These are phyloP conservation scores for Amauroascus niger DNA, from an alignment of 2,329 filamentous ascomycete genomes.

Conservation along the genomic window DNA sequence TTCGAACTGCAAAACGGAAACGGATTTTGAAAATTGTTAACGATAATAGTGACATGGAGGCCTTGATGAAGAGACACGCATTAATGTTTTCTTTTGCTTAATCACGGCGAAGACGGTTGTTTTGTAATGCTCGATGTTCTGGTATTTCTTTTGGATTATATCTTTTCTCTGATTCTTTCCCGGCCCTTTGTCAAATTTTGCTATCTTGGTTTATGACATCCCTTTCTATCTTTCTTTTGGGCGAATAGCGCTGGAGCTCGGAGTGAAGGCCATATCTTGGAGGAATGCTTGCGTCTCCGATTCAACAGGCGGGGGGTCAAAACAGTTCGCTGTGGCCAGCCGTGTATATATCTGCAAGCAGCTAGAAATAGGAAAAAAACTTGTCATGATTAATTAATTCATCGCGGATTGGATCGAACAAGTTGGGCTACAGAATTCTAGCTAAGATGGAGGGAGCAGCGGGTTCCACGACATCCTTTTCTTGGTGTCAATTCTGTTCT, in stretches of 20 bases:
- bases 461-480: too few species aligned
- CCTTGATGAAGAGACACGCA: slow-evolving; percentile 11
- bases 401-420: too few species aligned
- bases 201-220: not conserved
- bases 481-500: too few species aligned
- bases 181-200: not conserved
- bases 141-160: not conserved
- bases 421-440: too few species aligned
- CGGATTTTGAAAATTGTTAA: not conserved
- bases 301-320: not conserved
- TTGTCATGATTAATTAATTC: not conserved
- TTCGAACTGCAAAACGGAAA: not conserved
- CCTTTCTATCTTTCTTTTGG: not conserved
- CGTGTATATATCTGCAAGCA: not conserved
- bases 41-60: slow-evolving; percentile 12
- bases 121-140: not conserved
- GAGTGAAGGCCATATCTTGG: not conserved
- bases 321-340: not conserved
- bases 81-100: slow-evolving; percentile 14
- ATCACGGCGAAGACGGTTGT: not conserved
- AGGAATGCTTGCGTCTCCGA: not conserved
- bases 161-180: too few species aligned
- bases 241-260: slow-evolving; percentile 3
- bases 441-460: too few species aligned
- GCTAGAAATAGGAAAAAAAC: not conserved